Conservation (phyloP, 2,329 filamentous ascomycete species). For the Ploettnerulaceae sp. region DNA sequence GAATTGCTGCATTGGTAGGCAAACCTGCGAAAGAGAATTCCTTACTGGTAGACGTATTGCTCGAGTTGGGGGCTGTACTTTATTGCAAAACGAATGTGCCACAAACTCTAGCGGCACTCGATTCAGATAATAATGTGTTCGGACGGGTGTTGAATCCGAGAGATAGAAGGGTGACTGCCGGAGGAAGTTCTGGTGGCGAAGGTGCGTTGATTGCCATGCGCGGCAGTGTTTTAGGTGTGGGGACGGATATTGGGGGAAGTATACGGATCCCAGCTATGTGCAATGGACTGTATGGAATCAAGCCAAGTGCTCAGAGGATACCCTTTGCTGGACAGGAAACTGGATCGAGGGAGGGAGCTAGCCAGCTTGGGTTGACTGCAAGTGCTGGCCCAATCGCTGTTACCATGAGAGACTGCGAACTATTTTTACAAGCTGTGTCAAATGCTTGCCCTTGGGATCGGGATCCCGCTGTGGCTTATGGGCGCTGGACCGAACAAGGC, state of each 20-base stretch:
- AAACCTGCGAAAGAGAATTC: conserved; percentile 50
- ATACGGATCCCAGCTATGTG: conserved; percentile 43
- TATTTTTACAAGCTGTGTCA: conserved; percentile 46
- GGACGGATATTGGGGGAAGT: conserved; percentile 55
- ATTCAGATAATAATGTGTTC: conserved; percentile 57
- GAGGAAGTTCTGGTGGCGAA: conserved; percentile 61
- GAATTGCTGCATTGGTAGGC: conserved; percentile 51
- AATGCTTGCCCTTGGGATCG: conserved; percentile 46
- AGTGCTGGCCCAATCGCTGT: conserved; percentile 44
- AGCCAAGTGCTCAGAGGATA: conserved; percentile 40
- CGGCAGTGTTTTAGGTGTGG: conserved; percentile 52
- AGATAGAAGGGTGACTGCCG: conserved; percentile 54
- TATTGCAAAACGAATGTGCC: conserved; percentile 69
- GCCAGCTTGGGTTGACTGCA: conserved; percentile 44
- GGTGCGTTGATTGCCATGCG: conserved; percentile 54
- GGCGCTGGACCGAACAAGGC: conserved; percentile 36
- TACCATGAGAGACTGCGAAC: conserved; percentile 45
- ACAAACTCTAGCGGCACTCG: conserved; percentile 49
- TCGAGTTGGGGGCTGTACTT: conserved; percentile 58
- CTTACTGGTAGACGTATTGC: conserved; percentile 52
- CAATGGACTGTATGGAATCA: conserved; percentile 47
- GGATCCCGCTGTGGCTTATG: conserved; percentile 41
- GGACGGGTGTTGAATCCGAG: conserved; percentile 58
- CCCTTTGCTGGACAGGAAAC: conserved; percentile 40
- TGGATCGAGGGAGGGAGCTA: conserved; percentile 48